Base-by-base conservation (phyloP, 2,329 filamentous ascomycete genomes). In the Didymella glomerata region DNA sequence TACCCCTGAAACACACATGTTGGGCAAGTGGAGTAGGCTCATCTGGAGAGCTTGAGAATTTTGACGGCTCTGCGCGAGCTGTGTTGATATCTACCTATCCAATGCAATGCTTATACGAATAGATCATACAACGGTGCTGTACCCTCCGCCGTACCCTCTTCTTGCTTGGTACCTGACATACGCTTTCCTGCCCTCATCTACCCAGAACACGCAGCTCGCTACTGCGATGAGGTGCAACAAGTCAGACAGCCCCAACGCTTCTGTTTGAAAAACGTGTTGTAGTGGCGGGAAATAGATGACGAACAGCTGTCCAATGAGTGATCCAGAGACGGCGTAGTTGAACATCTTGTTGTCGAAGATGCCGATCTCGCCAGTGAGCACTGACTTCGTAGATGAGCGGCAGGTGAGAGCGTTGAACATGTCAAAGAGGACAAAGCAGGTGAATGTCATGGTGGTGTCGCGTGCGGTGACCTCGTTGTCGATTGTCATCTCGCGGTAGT, bases 401-500 rank as follows among this genome's bases (percentile, higher is more conserved):
- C 95, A 99, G 16, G 92, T 90, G 22, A 99, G 83, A 1, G 95
- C 95, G 78, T 99, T 98, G 83, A 98, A 97, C 95, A 99, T 99
- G 82, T 99, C 95, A 78, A 98, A 99, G 53, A 99, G 86, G 45
- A 99, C 95, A 74, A 99, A 99, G 79, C 93, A 97, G 6, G 95
- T 99, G 76, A 99, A 99, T 0, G 95, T 98, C 91, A 99, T 97
- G 64, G 95, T 99, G 1, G 95, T 99, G 79, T 99, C 95, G 68
- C 96, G 92, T 48, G 92, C 91, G 1, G 90, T 96, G 59, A 98
- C 91, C 58, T 89, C 82, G 54, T 92, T 89, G 73, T 96, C 92
- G 24, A 87, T 84, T 48, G 89, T 82, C 91, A 99, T 97, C 80
- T 98, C 94, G 73, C 88, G 90, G 66, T 91, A 88, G 80, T 99